Conservation (phyloP, 2,329 filamentous ascomycete genomes). For the Pleomassaria siparia region DNA sequence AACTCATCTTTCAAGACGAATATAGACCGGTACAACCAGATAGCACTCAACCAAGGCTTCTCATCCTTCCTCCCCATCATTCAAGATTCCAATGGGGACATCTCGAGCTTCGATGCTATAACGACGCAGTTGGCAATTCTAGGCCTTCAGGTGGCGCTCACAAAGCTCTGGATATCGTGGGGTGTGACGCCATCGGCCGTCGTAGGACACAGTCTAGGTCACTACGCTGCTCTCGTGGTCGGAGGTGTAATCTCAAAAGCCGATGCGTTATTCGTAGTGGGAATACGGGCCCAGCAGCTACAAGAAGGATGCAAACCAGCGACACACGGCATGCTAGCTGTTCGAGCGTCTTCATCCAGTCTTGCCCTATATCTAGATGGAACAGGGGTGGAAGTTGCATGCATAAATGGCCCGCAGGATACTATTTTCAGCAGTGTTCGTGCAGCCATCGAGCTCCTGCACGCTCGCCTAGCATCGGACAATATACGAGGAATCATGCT, state of each 20-base stretch:
- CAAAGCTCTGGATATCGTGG: neutral
- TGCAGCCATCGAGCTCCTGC: neutral
- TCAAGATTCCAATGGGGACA: neutral
- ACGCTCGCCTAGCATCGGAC: neutral
- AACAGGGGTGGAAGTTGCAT: constrained; percentile 16
- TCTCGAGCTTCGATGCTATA: neutral
- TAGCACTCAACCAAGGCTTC: constrained; percentile 2
- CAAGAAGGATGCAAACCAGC: constrained; percentile 15
- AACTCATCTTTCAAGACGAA: constrained; percentile 21
- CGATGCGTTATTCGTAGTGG: constrained; percentile 37
- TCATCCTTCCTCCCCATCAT: constrained; percentile 10
- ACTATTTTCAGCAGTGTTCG: neutral
- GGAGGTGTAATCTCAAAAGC: constrained; percentile 32
- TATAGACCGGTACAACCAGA: neutral
- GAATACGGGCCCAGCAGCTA: constrained; percentile 29
- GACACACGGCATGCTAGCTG: constrained; percentile 32
- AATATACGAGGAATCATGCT: neutral
- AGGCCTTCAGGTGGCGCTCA: constrained; percentile 40
- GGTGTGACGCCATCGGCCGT: constrained; percentile 7
- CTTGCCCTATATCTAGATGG: neutral
- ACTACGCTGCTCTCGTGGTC: constrained; percentile 38
- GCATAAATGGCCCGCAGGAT: constrained; percentile 16
- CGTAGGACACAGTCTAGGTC: constrained; percentile 30
- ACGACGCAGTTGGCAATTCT: constrained; percentile 42
- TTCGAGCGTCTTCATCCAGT: neutral